phyloP scores from a whole-genome alignment of 805 yeast genomes.

The Priceomyces haplophilus region DNA sequence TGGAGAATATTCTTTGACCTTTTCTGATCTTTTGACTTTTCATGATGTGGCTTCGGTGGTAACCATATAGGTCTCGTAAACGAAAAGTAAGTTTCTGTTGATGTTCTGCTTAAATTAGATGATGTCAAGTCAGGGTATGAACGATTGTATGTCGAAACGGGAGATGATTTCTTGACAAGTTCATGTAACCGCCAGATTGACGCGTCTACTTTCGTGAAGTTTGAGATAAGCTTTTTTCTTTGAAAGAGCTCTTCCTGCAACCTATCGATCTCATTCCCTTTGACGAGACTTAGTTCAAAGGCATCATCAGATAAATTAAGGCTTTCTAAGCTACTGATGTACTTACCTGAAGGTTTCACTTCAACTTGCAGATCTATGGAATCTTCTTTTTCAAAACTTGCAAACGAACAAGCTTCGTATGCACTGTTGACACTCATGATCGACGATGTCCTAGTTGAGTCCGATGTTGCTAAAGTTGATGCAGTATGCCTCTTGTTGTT shows the following conservation, averaged over 20 bases:
- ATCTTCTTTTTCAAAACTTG: constrained; percentile 8
- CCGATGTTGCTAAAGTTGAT: constrained; percentile 21
- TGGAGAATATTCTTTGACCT: constrained; percentile 48
- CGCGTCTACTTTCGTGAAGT: constrained; percentile 15
- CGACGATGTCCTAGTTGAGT: constrained; percentile 45
- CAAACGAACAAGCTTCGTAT: constrained; percentile 12
- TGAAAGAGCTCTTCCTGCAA: constrained; percentile 25
- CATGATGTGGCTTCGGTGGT: constrained; percentile 61
- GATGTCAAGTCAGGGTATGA: not conserved
- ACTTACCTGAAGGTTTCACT: not conserved
- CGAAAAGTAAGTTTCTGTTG: constrained; percentile 25
- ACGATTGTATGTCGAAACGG: too few species aligned
- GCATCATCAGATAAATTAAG: constrained; percentile 31
- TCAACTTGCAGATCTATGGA: not conserved
- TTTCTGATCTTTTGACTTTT: constrained; percentile 50
- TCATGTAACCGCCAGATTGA: too few species aligned
- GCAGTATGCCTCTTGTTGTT: constrained; percentile 18
- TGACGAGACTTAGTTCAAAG: constrained; percentile 20
- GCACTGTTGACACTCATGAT: constrained; percentile 35
- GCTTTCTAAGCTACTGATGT: constrained; percentile 1
- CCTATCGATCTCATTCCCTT: constrained; percentile 23
- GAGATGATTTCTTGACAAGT: not conserved
- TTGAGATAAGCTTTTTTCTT: constrained; percentile 16
- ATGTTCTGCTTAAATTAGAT: not conserved
- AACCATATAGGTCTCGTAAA: constrained; percentile 61